Evolutionary conservation across 2,329 filamentous ascomycete species (phyloP).

Genomic region (Colletotrichum australisinense): DNA sequence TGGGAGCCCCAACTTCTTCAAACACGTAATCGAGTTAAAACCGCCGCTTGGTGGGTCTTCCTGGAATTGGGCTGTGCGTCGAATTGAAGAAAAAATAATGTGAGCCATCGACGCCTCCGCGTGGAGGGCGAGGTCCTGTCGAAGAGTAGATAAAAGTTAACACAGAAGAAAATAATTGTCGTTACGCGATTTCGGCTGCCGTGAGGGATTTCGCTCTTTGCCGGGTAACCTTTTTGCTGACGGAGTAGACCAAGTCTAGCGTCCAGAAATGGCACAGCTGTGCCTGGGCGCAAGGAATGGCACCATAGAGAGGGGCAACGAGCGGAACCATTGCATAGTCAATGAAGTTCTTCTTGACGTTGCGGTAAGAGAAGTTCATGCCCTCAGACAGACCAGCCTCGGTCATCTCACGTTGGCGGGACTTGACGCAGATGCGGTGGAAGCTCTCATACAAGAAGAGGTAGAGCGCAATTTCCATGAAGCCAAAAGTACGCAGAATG

Average conservation of each 20-base stretch:
- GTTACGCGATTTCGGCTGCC: constrained; percentile 58
- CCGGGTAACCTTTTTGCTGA: constrained; percentile 75
- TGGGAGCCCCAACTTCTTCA: constrained; percentile 45
- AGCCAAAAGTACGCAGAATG: constrained; percentile 68
- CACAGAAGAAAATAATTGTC: constrained; percentile 36
- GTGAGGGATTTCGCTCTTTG: constrained; percentile 59
- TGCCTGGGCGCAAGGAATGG: constrained; percentile 75
- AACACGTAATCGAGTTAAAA: constrained; percentile 37
- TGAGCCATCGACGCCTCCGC: constrained; percentile 7
- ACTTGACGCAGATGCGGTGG: constrained; percentile 70
- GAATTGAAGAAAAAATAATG: constrained; percentile 39
- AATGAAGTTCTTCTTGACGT: constrained; percentile 64
- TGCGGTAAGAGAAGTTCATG: constrained; percentile 73
- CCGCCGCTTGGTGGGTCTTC: constrained; percentile 36
- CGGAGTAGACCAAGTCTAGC: constrained; percentile 74
- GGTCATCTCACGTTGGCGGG: constrained; percentile 74
- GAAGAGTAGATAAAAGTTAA: constrained; percentile 18
- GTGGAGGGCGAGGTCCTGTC: neutral
- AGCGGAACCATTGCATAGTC: constrained; percentile 76
- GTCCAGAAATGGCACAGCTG: constrained; percentile 79
- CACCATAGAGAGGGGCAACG: constrained; percentile 75
- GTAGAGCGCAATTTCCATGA: constrained; percentile 72
- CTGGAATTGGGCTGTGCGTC: constrained; percentile 38
- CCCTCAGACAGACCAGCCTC: constrained; percentile 72
- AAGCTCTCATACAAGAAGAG: constrained; percentile 76